These are phyloP conservation scores for Talaromyces thailandensis DNA, from an alignment of 495 filamentous ascomycete genomes.

Conservation along the genomic window DNA sequence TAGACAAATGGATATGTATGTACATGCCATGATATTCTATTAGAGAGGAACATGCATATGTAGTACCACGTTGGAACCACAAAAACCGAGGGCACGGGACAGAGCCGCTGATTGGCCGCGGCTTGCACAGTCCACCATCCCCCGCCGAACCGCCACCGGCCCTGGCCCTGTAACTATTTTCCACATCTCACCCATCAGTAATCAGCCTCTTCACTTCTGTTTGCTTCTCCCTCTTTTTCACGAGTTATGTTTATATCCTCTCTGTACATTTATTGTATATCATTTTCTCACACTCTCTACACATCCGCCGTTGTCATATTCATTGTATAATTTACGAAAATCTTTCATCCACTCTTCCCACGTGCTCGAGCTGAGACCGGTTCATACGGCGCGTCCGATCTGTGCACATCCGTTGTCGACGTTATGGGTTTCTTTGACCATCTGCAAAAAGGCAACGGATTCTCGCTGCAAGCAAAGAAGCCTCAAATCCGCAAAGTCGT, in stretches of 20 bases:
- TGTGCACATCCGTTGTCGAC: not conserved
- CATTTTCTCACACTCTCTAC: slow-evolving; percentile 8
- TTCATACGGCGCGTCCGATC: not conserved
- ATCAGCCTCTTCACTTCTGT: slow-evolving; percentile 6
- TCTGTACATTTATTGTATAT: slow-evolving; percentile 12
- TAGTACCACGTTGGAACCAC: not conserved
- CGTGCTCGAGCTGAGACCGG: slow-evolving; percentile 9
- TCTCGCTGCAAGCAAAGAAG: slow-evolving; percentile 41
- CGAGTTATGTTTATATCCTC: slow-evolving; percentile 6
- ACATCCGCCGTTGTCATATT: slow-evolving; percentile 1
- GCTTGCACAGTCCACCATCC: not conserved
- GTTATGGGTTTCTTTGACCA: slow-evolving; percentile 49
- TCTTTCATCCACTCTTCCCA: slow-evolving; percentile 13
- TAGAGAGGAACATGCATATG: not conserved
- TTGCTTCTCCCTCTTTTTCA: slow-evolving; percentile 8
- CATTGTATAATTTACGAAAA: slow-evolving; percentile 14
- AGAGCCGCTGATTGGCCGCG: not conserved
- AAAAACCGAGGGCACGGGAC: not conserved
- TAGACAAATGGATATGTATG: not conserved
- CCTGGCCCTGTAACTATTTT: slow-evolving; percentile 7
- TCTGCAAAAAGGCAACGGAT: slow-evolving; percentile 43
- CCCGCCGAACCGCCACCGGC: slow-evolving; percentile 10
- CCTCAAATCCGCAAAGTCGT: slow-evolving; percentile 40
- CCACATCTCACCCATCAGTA: not conserved
- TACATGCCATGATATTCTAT: not conserved